These are phyloP conservation scores for Conticribra guillardii DNA, from an alignment of 108 stramenopile genomes.

Conservation along the genomic window DNA sequence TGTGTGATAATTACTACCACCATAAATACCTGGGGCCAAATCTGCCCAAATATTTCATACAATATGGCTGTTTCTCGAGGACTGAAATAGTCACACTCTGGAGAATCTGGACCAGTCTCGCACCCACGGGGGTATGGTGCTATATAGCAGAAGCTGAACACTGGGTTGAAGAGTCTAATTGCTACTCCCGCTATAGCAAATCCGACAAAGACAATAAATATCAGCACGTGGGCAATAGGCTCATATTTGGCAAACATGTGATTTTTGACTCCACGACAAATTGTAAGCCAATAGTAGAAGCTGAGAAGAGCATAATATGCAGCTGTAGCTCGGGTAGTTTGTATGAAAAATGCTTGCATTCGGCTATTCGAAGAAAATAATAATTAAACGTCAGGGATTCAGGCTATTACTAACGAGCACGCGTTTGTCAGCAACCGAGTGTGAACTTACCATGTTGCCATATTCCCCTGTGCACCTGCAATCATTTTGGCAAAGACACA, in stretches of 20 bases:
- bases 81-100: not conserved
- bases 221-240: not conserved
- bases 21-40: slow-evolving; percentile 9
- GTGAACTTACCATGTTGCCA: slow-evolving; percentile 5
- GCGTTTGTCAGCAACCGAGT: not conserved
- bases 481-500: not conserved
- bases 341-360: slow-evolving; percentile 15
- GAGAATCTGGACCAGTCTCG: not conserved
- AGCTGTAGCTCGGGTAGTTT: slow-evolving; percentile 2
- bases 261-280: slow-evolving; percentile 20
- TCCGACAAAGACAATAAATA: not conserved
- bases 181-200: not conserved
- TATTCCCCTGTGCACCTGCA: slow-evolving; percentile 14
- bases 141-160: slow-evolving; percentile 12
- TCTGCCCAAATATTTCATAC: slow-evolving; percentile 10
- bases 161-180: slow-evolving; percentile 13
- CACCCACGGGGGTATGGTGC: slow-evolving; percentile 6
- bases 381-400: not conserved
- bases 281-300: slow-evolving; percentile 15
- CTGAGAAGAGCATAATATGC: slow-evolving; percentile 16
- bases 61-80: no score
- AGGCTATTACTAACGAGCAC: not conserved
- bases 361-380: not conserved
- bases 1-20: not conserved
- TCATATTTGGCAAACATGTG: slow-evolving; percentile 3